Evolutionary conservation across 2,329 filamentous ascomycete species (phyloP), one percentile per base, ranked within the genome.

Genomic region (Sporothrix inflata): DNA sequence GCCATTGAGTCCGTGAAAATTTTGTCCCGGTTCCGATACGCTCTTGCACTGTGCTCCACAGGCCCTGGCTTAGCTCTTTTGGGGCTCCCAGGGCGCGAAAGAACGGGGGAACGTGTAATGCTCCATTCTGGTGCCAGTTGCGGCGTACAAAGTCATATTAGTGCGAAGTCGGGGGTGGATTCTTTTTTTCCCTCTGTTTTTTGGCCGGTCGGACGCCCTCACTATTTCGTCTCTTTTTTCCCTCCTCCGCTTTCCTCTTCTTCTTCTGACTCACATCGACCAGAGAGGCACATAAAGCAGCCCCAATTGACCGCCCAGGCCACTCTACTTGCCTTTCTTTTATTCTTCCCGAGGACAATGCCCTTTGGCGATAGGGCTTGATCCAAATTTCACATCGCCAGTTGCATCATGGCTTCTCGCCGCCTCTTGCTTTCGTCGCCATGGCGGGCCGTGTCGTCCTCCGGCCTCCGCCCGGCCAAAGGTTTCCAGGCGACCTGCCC

Each of bases 401-500:
- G 60, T 24, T 38, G 49, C 55, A 53, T 16, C 67, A 75, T 75
- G 74, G 70, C 73, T 6, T 69, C 74, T 40, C 71, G 71, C 49
- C 73, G 73, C 71, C 71, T 74, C 53, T 30, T 75, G 34, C 73
- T 74, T 45, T 71, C 73, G n/a, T 27, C 75, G 73, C 74, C 75
- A 53, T 77, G 74, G 74, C 77, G 76, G 24, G 61, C 75, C n/a
- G 74, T 75, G 60, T 72, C 76, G 67, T 74, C 75, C 60, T 65
- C 57, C 42, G n/a, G 53, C 47, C 53, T 69, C 21, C 73, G 67
- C 42, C 45, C 73, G 14, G 57, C 60, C 69, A 34, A 14, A 24
- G 70, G 65, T 68, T 34, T 67, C 49, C 70, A 53, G 51, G 8
- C 73, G 74, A 77, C 78, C 78, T 81, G 76, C 74, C 61, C 73